phyloP scores from a whole-genome alignment of 192 early-diverging fungal species.

The Rhizoclosmatium globosum region DNA sequence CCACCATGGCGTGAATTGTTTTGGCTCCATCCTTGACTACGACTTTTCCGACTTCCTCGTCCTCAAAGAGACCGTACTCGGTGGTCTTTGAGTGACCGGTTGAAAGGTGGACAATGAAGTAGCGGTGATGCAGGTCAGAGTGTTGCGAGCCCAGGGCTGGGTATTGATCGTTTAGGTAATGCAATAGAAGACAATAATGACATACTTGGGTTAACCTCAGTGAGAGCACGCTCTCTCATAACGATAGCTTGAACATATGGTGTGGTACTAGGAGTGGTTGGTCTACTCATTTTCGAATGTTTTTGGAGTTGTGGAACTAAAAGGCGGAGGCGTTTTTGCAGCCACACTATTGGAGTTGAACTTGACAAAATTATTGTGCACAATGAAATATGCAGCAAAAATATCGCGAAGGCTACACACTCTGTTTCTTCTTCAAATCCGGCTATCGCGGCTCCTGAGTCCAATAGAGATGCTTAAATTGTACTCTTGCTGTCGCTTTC shows the following conservation, averaged over 20 bases:
- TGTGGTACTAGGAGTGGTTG: neutral
- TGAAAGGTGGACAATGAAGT: slow-evolving; percentile 2
- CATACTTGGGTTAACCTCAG: neutral
- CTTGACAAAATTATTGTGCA: no score
- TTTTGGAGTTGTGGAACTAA: neutral
- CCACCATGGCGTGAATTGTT: slow-evolving; percentile 14
- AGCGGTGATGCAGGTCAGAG: slow-evolving; percentile 26
- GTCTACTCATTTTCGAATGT: neutral
- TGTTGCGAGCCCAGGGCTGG: slow-evolving; percentile 14
- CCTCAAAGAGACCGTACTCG: neutral
- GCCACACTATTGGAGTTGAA: no score
- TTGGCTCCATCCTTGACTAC: slow-evolving; percentile 3
- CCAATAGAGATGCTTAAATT: no score
- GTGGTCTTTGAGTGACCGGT: neutral
- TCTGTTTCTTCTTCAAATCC: no score
- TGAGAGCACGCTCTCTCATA: neutral
- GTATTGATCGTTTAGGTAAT: neutral
- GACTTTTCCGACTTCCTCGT: neutral
- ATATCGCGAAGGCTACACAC: no score
- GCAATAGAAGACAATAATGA: neutral
- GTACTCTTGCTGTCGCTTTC: no score
- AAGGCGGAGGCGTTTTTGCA: no score
- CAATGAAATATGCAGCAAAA: no score
- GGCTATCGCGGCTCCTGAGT: no score
- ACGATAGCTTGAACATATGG: slow-evolving; percentile 8